Percentiles rank a stretch among this genome's conserved stretches.
Evolutionary conservation across 202 grass and related monocot genomes (phyloP).

Genomic region (Schoenoplectus triqueter): DNA sequence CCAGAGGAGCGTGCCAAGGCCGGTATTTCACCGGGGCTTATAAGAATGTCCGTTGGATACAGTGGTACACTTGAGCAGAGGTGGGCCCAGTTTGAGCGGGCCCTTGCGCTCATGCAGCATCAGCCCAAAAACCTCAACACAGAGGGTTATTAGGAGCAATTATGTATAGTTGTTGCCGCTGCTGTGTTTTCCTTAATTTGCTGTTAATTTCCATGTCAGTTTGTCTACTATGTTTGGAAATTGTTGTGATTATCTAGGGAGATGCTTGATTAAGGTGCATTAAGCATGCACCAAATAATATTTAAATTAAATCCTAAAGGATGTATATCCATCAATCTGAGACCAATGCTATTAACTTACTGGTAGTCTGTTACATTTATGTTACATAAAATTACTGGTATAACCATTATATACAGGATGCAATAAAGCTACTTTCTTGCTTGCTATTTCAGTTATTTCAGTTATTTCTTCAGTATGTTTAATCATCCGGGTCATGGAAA

Average conservation of each 20-base stretch:
- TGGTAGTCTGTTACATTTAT: neutral
- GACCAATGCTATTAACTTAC: neutral
- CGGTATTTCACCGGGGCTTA: conserved; percentile 79
- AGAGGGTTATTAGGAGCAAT: conserved; percentile 27
- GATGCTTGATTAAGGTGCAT: conserved; percentile 30
- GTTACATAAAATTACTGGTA: neutral
- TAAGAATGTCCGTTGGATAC: conserved; percentile 89
- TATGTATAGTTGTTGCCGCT: conserved; percentile 17
- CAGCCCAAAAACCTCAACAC: neutral
- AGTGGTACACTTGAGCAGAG: conserved; percentile 90
- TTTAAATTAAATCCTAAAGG: neutral
- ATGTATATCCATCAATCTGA: neutral
- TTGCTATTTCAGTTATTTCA: conserved; percentile 50
- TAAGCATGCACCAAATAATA: conserved; percentile 29
- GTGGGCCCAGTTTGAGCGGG: conserved; percentile 86
- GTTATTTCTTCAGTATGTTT: conserved; percentile 58
- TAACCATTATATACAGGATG: too few relatives aligned
- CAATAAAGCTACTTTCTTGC: neutral
- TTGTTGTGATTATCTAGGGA: conserved; percentile 24
- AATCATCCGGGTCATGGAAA: conserved; percentile 60
- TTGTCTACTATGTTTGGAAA: neutral
- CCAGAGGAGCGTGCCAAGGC: conserved; percentile 65
- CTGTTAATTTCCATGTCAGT: conserved; percentile 24
- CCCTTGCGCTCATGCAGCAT: conserved; percentile 64
- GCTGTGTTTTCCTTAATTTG: conserved; percentile 9